Evolutionary conservation across 163 green algal genomes (phyloP), one percentile per base, ranked within the genome.

Genomic region (Volvox carteri): DNA sequence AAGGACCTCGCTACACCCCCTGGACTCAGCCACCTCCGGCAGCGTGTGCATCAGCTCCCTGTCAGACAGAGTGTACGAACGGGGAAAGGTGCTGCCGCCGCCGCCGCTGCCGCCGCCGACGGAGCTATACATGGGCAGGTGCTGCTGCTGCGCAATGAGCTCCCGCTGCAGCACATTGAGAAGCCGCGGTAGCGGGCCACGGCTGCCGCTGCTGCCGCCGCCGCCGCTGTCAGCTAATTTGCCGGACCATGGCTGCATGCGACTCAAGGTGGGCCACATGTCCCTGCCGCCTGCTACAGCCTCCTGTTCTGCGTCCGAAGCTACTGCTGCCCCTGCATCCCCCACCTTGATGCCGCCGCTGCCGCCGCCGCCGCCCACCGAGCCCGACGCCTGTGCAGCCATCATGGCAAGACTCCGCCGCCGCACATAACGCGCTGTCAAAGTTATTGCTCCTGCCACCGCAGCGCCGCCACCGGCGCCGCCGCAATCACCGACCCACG

Each of bases 151-250:
- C 12, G 78, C 39, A 2, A 58, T 19, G 2, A 86, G 78, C 56
- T 85, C 78, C 23, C 78, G 78, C 37, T 85, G 78, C 23, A 85
- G 78, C 4, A 75, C 39, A 28, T 25, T 46, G 1, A 86, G 46
- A 18, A 77, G 78, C 0, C 58, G 78, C 0, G 78, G 78, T 42
- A 78, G 78, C 42, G 78, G 42, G 12, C 42, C 78, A 4, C 56
- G 6, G 56, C 78, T 28, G 78, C n/a, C 50, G 75, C 44, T 28
- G 73, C 48, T 19, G 75, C 48, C n/a, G 48, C 16, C 46, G 18
- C 75, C 28, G 75, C 48, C 30, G 30, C 48, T 67, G 76, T n/a
- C 44, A 54, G 25, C 11, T 25, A 42, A 54, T n/a, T n/a, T 42
- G 23, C 28, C n/a, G 33, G 73, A 62, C 9, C 46, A 5, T 7